These are phyloP conservation scores for Chrysochromulina tobinii DNA, from an alignment of 78 protist genomes.

Conservation along the genomic window DNA sequence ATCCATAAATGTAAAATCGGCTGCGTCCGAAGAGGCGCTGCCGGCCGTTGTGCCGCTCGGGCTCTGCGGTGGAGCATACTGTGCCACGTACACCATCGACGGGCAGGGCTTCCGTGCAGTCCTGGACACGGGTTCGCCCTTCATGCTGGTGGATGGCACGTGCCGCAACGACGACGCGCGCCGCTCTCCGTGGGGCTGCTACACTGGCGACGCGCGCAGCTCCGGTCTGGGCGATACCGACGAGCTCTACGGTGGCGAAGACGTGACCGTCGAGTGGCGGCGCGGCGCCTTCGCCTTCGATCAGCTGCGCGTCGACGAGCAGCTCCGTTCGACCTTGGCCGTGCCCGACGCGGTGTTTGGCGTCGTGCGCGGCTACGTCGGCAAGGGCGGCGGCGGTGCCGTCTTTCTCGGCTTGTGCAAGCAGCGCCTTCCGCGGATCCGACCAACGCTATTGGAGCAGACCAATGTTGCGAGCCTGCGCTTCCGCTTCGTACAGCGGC, in stretches of 20 bases:
- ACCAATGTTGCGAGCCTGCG: neutral
- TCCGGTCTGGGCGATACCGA: neutral
- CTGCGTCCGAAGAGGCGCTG: no score
- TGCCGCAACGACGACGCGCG: no score
- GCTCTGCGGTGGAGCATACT: constrained; percentile 2
- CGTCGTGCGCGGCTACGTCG: neutral
- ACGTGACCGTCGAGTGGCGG: neutral
- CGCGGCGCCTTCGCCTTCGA: neutral
- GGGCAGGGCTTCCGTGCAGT: neutral
- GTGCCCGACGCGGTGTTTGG: neutral
- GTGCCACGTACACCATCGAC: neutral
- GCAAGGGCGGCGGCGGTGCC: constrained; percentile 7
- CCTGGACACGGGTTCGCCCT: constrained; percentile 17
- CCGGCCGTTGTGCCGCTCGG: neutral
- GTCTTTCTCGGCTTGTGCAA: neutral
- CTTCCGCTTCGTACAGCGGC: neutral
- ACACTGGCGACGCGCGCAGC: neutral
- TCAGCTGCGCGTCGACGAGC: no score
- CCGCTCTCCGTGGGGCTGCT: neutral
- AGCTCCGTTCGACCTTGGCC: neutral
- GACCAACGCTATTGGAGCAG: neutral
- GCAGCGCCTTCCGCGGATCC: neutral
- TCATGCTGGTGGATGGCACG: neutral
- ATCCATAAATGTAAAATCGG: no score
- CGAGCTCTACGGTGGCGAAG: neutral